Percentiles rank a stretch among this genome's conserved stretches.
Conservation (phyloP, 495 filamentous ascomycete genomes). For the Daldinia loculata region DNA sequence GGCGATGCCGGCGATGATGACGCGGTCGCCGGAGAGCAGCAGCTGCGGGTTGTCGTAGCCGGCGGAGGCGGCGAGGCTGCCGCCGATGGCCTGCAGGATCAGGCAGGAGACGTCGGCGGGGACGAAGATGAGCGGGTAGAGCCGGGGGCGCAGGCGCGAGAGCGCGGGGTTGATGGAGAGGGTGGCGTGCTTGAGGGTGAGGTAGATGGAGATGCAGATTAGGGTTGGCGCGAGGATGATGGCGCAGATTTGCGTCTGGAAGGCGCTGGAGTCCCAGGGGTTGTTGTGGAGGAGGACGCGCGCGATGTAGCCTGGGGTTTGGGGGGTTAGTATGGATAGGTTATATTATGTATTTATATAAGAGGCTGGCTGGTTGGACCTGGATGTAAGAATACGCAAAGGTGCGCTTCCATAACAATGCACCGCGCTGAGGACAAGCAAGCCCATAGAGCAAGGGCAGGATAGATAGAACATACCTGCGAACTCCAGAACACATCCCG, state of each 20-base stretch:
- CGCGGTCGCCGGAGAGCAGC: slow-evolving; percentile 62
- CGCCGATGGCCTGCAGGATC: slow-evolving; percentile 70
- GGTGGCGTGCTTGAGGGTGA: slow-evolving; percentile 72
- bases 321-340: not conserved
- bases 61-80: slow-evolving; percentile 65
- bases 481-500: slow-evolving; percentile 56
- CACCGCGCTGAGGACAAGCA: too few relatives aligned
- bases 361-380: too few relatives aligned
- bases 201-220: slow-evolving; percentile 70
- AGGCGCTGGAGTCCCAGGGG: slow-evolving; percentile 66
- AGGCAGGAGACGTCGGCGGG: slow-evolving; percentile 71
- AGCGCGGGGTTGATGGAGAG: slow-evolving; percentile 62
- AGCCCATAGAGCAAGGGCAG: too few relatives aligned
- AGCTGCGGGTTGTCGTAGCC: slow-evolving; percentile 49
- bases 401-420: too few relatives aligned
- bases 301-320: slow-evolving; percentile 64
- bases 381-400: too few relatives aligned
- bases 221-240: slow-evolving; percentile 73
- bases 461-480: slow-evolving; percentile 44
- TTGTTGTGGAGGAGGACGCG: slow-evolving; percentile 67
- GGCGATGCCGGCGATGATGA: slow-evolving; percentile 76
- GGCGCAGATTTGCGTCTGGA: slow-evolving; percentile 73
- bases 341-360: not conserved
- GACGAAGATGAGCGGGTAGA: slow-evolving; percentile 72
- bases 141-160: slow-evolving; percentile 63